These are phyloP conservation scores for Cutaneotrichosporon sp. DNA, from an alignment of 1,284 basidiomycete species.

Conservation along the genomic window DNA sequence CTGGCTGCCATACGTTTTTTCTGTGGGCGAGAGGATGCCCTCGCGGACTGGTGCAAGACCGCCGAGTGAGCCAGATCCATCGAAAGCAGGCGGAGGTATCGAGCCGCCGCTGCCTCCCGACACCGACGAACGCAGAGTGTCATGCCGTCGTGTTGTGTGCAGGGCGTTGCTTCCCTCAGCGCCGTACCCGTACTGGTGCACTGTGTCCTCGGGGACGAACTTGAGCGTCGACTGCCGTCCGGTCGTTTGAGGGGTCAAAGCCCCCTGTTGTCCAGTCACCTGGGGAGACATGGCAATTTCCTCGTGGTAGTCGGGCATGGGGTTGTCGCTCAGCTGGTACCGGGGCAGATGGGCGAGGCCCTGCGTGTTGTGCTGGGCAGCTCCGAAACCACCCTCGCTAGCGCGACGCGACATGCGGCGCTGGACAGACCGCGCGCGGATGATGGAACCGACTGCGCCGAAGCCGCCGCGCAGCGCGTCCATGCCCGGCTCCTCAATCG, in stretches of 20 bases:
- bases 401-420: slow-evolving; percentile 24
- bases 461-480: slow-evolving; percentile 84
- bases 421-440: slow-evolving; percentile 60
- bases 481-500: slow-evolving; percentile 61
- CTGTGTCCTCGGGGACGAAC: slow-evolving; percentile 45
- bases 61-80: neutral
- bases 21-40: neutral
- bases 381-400: neutral
- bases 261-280: neutral
- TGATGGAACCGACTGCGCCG: slow-evolving; percentile 80
- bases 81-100: too few species aligned
- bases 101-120: too few species aligned
- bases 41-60: neutral
- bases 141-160: slow-evolving; percentile 29
- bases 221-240: slow-evolving; percentile 26
- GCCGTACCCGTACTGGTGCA: slow-evolving; percentile 45
- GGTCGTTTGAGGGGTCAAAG: too few species aligned
- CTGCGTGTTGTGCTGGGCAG: slow-evolving; percentile 23
- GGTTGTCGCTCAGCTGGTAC: slow-evolving; percentile 43
- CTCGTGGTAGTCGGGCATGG: slow-evolving; percentile 43
- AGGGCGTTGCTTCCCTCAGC: slow-evolving; percentile 21
- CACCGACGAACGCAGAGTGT: slow-evolving; percentile 1
- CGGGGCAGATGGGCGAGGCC: slow-evolving; percentile 35
- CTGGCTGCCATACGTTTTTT: neutral
- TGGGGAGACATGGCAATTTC: slow-evolving; percentile 5